A percentile compares a stretch with the other conserved stretches of the same genome.
Conservation (phyloP, 75 land plant genomes). For the Sequoia sempervirens region DNA sequence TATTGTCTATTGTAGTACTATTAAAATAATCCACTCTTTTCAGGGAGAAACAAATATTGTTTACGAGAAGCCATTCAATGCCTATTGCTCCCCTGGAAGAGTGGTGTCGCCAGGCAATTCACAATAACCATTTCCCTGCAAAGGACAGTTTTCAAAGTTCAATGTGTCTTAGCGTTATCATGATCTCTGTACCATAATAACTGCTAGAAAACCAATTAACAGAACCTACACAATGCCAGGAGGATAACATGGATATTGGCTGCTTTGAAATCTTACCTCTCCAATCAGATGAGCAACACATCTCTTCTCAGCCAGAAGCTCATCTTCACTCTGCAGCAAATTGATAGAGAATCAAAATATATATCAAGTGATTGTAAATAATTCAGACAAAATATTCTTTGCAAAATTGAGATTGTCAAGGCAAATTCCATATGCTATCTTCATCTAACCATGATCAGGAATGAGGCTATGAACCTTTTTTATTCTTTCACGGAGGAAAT, state of each 20-base stretch:
- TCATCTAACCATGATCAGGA: background rate
- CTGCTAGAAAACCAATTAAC: background rate
- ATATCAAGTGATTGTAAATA: background rate
- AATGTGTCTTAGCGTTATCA: background rate
- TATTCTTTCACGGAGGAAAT: conserved; percentile 71
- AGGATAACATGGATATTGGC: background rate
- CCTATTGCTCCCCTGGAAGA: conserved; percentile 86
- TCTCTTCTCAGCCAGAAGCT: conserved; percentile 84
- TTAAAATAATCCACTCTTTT: background rate
- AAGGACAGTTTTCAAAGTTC: conserved; percentile 4
- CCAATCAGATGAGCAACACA: conserved; percentile 93
- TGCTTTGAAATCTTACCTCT: conserved; percentile 31
- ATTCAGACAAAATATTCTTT: background rate
- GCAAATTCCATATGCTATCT: background rate
- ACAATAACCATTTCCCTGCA: conserved; percentile 73
- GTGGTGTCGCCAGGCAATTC: conserved; percentile 89
- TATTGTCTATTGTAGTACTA: background rate
- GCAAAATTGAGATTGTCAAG: background rate
- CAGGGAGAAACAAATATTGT: background rate
- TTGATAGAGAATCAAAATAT: conserved; percentile 1
- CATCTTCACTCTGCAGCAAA: conserved; percentile 68
- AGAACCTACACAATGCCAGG: background rate
- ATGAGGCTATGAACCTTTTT: conserved; percentile 48
- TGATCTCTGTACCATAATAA: background rate
- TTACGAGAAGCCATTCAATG: background rate